Base-by-base conservation (phyloP, 495 filamentous ascomycete genomes). In the Paragyromitra xinjiangensis region DNA sequence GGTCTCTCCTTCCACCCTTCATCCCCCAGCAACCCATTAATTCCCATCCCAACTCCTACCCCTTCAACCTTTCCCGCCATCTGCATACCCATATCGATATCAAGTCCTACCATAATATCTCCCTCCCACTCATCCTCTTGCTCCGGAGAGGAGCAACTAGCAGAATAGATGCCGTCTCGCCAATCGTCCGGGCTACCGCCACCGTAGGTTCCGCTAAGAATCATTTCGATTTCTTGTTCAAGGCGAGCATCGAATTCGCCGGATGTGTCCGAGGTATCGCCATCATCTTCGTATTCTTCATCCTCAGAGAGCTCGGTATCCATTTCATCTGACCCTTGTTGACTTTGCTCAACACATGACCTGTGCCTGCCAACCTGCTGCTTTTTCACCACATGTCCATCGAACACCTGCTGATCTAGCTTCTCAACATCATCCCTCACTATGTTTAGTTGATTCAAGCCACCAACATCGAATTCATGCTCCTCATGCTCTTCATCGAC, bases 161-260 rank as follows among this genome's bases (percentile, higher is more conserved):
- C 16, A n/a, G 67, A 64, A 26, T 75, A 64, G 19, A 72, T 45
- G 8, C 58, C 67, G 16, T 72, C 73, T 42, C 67, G 55, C 73
- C 73, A 75, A n/a, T 72, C 67, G 7, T 64, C 73, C 3, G 73
- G 58, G 2, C 34, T 55, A 0, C 73, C 73, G 11, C 67, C 67
- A 11, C 58, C 73, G 19, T 75, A 75, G 6, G 22, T 34, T 24
- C 73, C 73, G 26, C 58, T 75, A 9, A 75, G 45, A 34, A 75
- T 75, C 73, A 75, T 75, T 44, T 75, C 45, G 6, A 75, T 75
- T 53, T 75, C 73, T 44, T 55, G 39, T 22, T 75, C 58, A 11
- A 75, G 56, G 14, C 22, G 61, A 14, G 48, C n/a, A 26, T 67
- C 70, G 7, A 73, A 56, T 26, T 71, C 68, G 29, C 26, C 45